A percentile compares a stretch with the other conserved stretches of the same genome.
Conservation (phyloP, 768 basidiomycete species). For the Nevesoporus exiguus region DNA sequence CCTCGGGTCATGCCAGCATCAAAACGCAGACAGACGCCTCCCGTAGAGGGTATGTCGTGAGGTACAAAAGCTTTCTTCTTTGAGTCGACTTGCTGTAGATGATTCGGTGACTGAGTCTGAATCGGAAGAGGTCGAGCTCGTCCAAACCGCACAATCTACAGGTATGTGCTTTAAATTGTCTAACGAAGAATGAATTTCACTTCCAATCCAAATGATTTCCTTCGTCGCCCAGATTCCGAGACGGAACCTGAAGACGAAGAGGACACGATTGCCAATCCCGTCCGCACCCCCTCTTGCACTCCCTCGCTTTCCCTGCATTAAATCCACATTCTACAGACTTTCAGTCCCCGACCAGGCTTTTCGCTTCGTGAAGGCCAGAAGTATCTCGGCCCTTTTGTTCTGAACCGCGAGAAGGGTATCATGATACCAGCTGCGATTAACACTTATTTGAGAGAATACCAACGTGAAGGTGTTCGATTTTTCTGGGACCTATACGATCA, state of each 20-base stretch:
- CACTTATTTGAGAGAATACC: conserved; percentile 85
- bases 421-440: conserved; percentile 72
- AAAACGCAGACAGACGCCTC: conserved; percentile 19
- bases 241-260: conserved; percentile 47
- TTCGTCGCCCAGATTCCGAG: conserved; percentile 28
- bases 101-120: conserved; percentile 50
- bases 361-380: conserved; percentile 43
- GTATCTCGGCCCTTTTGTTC: conserved; percentile 43
- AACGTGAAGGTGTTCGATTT: conserved; percentile 82
- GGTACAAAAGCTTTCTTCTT: not conserved
- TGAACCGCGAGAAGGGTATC: conserved; percentile 46
- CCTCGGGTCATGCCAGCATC: conserved; percentile 4
- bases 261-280: conserved; percentile 29
- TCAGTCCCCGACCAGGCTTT: conserved; percentile 54
- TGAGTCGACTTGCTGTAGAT: conserved; percentile 13
- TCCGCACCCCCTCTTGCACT: conserved; percentile 14
- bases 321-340: conserved; percentile 27
- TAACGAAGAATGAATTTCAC: not conserved
- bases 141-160: conserved; percentile 4
- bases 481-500: conserved; percentile 70
- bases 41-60: conserved; percentile 16
- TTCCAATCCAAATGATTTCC: conserved; percentile 2
- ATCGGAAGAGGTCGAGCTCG: conserved; percentile 27
- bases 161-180: conserved; percentile 18
- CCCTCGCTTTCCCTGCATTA: not conserved